Percentiles rank a stretch among this genome's conserved stretches.
Conservation (phyloP, 148 eudicot genomes). For the Arctostaphylos glauca region DNA sequence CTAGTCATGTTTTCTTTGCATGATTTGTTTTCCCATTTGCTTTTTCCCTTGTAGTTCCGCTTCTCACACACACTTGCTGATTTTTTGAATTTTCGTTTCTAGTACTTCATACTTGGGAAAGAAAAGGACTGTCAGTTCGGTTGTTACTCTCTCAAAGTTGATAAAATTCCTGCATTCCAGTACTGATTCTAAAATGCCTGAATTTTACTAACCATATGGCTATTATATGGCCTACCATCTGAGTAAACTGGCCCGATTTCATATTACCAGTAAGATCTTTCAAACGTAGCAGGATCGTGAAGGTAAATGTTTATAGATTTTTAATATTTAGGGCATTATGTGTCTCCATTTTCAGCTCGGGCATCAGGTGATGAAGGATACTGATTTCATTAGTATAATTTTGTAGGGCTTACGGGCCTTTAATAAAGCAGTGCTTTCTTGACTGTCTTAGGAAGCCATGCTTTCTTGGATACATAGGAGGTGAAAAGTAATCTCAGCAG, state of each 20-base stretch:
- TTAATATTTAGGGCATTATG: not conserved
- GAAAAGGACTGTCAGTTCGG: not conserved
- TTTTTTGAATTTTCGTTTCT: not conserved
- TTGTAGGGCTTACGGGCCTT: not conserved
- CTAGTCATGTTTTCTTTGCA: not conserved
- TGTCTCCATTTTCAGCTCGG: not conserved
- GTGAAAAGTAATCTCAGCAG: too few species aligned
- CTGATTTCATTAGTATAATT: not conserved
- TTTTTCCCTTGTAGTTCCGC: not conserved
- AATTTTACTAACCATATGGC: not conserved
- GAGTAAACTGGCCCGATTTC: not conserved
- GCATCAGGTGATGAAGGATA: not conserved
- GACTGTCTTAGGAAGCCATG: not conserved
- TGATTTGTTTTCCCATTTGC: not conserved
- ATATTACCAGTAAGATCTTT: not conserved
- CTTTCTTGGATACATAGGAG: too few species aligned
- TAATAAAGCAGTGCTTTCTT: not conserved
- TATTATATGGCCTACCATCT: not conserved
- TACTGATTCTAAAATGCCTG: not conserved
- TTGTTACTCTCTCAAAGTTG: not conserved
- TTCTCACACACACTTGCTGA: not conserved
- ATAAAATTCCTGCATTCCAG: not conserved
- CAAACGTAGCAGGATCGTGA: not conserved
- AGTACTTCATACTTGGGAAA: not conserved
- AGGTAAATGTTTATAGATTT: slow-evolving; percentile 6